Conservation (phyloP, 495 filamentous ascomycete species). For the Penicillium bovifimosum region DNA sequence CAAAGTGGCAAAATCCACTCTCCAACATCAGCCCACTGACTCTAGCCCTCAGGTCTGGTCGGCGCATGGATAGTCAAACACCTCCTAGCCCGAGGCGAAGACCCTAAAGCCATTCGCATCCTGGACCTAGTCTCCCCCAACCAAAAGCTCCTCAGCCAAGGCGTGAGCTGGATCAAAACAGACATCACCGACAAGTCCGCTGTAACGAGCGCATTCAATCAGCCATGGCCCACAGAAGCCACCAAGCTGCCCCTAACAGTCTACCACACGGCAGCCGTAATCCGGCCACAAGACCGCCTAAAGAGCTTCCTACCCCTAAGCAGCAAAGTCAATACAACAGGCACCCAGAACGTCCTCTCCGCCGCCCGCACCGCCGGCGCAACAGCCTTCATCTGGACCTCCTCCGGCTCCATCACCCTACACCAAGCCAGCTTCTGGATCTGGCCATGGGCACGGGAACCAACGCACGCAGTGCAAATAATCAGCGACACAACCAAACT, state of each 20-base stretch:
- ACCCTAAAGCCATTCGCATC: constrained; percentile 48
- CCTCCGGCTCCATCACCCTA: constrained; percentile 48
- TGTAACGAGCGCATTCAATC: constrained; percentile 43
- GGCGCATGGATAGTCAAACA: constrained; percentile 52
- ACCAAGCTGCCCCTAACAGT: constrained; percentile 48
- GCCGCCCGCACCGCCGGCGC: constrained; percentile 44
- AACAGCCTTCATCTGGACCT: constrained; percentile 50
- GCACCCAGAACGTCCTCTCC: constrained; percentile 45
- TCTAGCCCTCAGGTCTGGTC: constrained; percentile 43
- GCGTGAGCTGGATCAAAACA: constrained; percentile 44
- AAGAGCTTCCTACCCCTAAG: constrained; percentile 38
- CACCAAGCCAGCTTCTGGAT: constrained; percentile 43
- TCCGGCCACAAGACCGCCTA: constrained; percentile 46
- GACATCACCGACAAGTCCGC: constrained; percentile 47
- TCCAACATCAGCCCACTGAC: neutral
- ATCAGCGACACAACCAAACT: constrained; percentile 43
- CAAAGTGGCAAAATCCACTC: neutral
- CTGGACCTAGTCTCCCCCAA: constrained; percentile 46
- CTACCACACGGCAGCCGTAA: constrained; percentile 53
- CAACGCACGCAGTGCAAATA: constrained; percentile 37
- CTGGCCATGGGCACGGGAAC: constrained; percentile 40
- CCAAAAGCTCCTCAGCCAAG: constrained; percentile 33
- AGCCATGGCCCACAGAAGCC: constrained; percentile 44
- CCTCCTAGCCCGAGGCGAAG: constrained; percentile 49
- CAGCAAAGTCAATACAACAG: constrained; percentile 50